Conservation (phyloP, 305 asterid species). For the Fraxinus albicans region DNA sequence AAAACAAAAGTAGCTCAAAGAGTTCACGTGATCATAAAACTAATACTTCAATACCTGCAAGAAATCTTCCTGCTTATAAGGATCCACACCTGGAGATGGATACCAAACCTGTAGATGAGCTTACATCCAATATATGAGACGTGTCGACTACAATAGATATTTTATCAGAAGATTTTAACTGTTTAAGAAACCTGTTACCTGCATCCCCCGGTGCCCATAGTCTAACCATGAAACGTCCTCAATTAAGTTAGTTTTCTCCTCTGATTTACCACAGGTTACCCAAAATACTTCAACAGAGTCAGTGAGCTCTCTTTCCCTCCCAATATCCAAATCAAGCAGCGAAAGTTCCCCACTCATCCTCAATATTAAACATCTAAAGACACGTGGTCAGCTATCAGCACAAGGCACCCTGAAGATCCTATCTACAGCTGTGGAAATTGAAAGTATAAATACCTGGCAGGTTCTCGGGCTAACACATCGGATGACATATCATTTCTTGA, state of each 20-base stretch:
- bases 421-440: constrained; percentile 10
- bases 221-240: constrained; percentile 99
- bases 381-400: constrained; percentile 25
- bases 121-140: constrained; percentile 45
- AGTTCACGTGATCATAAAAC: constrained; percentile 5
- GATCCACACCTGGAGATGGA: constrained; percentile 91
- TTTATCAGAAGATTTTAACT: constrained; percentile 6
- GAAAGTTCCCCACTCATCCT: constrained; percentile 98
- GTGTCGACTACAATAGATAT: constrained; percentile 21
- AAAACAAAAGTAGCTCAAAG: constrained; percentile 15
- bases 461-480: constrained; percentile 61
- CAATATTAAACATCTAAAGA: constrained; percentile 78
- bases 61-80: constrained; percentile 98
- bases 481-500: constrained; percentile 48
- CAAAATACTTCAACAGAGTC: constrained; percentile 97
- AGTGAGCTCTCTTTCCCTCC: constrained; percentile 95
- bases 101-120: constrained; percentile 95
- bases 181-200: constrained; percentile 60
- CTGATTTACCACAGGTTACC: constrained; percentile 97
- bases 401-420: constrained; percentile 17
- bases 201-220: constrained; percentile 99
- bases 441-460: constrained; percentile 60
- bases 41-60: constrained; percentile 69
- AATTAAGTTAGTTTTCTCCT: constrained; percentile 90
- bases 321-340: constrained; percentile 97